Evolutionary conservation across 2,329 filamentous ascomycete species (phyloP), one percentile per base, ranked within the genome.

Genomic region (Ophiostoma montium): DNA sequence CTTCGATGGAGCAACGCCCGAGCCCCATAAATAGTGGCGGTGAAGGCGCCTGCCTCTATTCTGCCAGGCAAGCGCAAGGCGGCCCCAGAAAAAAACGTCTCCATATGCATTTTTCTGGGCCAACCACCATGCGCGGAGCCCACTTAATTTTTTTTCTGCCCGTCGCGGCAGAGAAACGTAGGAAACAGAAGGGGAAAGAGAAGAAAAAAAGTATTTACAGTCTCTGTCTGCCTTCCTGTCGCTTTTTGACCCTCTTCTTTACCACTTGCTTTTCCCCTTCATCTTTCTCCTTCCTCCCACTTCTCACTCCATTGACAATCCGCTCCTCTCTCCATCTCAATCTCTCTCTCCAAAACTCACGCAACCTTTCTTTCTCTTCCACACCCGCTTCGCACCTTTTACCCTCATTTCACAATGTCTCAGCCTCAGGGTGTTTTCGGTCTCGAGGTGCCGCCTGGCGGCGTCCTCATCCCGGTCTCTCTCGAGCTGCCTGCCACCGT

Each of bases 361-460:
- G n/a, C 54, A 57, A 57, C 59, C 58, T 57, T 58, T 54, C 13
- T 13, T 55, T 54, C 49, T 31, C 51, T 49, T 46, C 35, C 32
- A 50, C 51, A 36, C 39, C 21, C 19, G 42, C 23, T 30, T 35
- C 32, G 31, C 35, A 11, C 16, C 38, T 42, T 41, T 33, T 47
- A 23, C 35, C 23, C 41, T 48, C 15, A 30, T 43, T 21, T 50
- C 39, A 48, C 46, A 47, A 56, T 56, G 54, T 55, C 54, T 49
- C 41, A 49, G 35, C 39, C 51, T 19, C 53, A 56, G 41, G 55
- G 53, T 35, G 49, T 96, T 64, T 98, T 92, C 66, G 88, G 89
- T 69, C 83, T 95, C 58, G 82, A 87, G 73, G 85, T 96, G 67
- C 88, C 88, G 59, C 76, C 86, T 59, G 86, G 84, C 62, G 86